Conservation (phyloP, 164 flowering plant species). For the Piper longum region DNA sequence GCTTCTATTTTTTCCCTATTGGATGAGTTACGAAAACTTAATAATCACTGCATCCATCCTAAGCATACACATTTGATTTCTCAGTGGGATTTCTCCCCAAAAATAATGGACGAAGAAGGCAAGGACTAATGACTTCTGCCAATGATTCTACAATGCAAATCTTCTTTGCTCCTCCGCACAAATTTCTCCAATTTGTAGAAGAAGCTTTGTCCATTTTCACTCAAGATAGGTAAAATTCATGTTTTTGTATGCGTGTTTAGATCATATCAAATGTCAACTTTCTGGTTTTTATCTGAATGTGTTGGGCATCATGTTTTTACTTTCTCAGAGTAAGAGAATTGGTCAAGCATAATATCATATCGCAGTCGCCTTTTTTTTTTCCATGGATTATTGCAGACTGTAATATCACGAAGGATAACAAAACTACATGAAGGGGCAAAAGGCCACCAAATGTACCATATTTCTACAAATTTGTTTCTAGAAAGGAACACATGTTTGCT, state of each 20-base stretch:
- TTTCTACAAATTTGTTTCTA: neutral
- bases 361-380: neutral
- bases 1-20: neutral
- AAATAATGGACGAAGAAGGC: conserved; percentile 53
- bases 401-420: conserved; percentile 85
- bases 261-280: too few relatives aligned
- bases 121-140: conserved; percentile 57
- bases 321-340: too few relatives aligned
- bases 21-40: neutral
- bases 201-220: conserved; percentile 46
- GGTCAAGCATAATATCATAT: too few relatives aligned
- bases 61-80: conserved; percentile 5
- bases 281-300: too few relatives aligned
- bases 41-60: neutral
- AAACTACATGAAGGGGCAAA: conserved; percentile 88
- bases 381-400: conserved; percentile 35
- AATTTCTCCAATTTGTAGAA: conserved; percentile 67
- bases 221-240: conserved; percentile 25
- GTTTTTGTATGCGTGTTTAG: too few relatives aligned
- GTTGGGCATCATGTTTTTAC: too few relatives aligned
- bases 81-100: conserved; percentile 94
- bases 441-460: too few relatives aligned
- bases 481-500: neutral
- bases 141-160: conserved; percentile 64
- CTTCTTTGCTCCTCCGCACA: conserved; percentile 95